Conservation (phyloP, 805 yeast species). For the Lipomyces orientalis region DNA sequence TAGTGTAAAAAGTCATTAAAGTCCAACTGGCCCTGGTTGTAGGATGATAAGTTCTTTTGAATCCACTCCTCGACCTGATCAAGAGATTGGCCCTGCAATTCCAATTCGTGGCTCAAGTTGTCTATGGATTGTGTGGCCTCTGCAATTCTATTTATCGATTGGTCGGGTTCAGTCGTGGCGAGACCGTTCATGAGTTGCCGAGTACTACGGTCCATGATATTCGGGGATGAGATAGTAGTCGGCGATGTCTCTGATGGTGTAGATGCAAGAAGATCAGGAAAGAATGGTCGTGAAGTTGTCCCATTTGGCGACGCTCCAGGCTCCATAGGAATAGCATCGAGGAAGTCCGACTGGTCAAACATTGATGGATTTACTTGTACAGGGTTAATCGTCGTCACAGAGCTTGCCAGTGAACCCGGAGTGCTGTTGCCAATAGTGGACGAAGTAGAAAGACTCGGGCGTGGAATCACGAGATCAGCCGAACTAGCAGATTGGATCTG, state of each 20-base stretch:
- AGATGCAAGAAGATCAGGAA: constrained; percentile 27
- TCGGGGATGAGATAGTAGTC: constrained; percentile 16
- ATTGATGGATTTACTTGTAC: constrained; percentile 1
- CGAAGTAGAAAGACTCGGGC: not conserved
- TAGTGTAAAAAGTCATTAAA: constrained; percentile 1
- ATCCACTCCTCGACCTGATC: constrained; percentile 46
- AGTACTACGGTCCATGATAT: constrained; percentile 12
- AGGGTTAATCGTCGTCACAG: not conserved
- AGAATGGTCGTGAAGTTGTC: constrained; percentile 21
- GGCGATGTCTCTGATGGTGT: constrained; percentile 10
- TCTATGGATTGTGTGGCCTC: constrained; percentile 37
- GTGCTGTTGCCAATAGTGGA: constrained; percentile 4
- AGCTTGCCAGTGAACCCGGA: not conserved
- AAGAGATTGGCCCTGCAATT: constrained; percentile 41
- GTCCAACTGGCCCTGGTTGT: constrained; percentile 5
- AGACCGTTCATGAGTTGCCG: constrained; percentile 23
- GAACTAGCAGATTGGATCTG: constrained; percentile 1
- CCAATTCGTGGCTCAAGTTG: constrained; percentile 39
- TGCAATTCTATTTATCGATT: constrained; percentile 9
- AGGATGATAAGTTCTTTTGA: constrained; percentile 20
- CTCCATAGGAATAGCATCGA: constrained; percentile 30
- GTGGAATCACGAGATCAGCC: not conserved
- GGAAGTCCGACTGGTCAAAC: constrained; percentile 32
- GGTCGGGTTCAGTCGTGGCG: constrained; percentile 12
- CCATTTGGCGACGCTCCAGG: constrained; percentile 16